These are phyloP conservation scores for Trichophyton benhamiae DNA, from an alignment of 2,329 filamentous ascomycete genomes.

Conservation along the genomic window DNA sequence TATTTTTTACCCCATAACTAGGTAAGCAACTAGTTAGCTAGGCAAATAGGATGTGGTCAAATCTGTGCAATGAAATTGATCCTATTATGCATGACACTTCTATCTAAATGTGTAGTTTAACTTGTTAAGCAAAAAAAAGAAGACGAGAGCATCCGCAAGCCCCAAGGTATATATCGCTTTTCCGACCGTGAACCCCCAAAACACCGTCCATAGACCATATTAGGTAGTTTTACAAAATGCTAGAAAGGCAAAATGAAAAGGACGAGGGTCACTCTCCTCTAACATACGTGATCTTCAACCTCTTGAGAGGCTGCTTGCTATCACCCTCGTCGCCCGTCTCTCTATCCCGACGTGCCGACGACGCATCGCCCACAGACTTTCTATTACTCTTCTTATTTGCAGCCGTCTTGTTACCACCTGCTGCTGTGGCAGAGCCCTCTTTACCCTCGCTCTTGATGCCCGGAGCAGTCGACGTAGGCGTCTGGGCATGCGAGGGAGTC, in stretches of 20 bases:
- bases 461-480: constrained; percentile 30
- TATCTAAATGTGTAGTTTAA: background rate
- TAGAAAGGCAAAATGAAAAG: too few species aligned
- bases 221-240: background rate
- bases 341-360: constrained; percentile 13
- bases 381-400: constrained; percentile 34
- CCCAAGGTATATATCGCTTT: constrained; percentile 1
- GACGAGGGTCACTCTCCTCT: constrained; percentile 19
- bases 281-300: constrained; percentile 36
- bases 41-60: background rate
- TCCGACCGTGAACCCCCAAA: background rate
- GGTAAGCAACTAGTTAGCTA: background rate
- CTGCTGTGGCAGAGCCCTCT: constrained; percentile 14
- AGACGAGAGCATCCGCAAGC: background rate
- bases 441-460: constrained; percentile 10
- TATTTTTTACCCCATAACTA: background rate
- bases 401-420: constrained; percentile 24
- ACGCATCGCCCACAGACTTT: constrained; percentile 17
- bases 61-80: background rate
- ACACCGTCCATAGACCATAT: background rate
- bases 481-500: constrained; percentile 36
- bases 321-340: constrained; percentile 25
- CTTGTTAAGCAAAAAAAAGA: background rate
- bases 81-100: background rate
- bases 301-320: constrained; percentile 30